These are phyloP conservation scores for Candida rishiriensis DNA, from an alignment of 805 yeast genomes.

Conservation along the genomic window DNA sequence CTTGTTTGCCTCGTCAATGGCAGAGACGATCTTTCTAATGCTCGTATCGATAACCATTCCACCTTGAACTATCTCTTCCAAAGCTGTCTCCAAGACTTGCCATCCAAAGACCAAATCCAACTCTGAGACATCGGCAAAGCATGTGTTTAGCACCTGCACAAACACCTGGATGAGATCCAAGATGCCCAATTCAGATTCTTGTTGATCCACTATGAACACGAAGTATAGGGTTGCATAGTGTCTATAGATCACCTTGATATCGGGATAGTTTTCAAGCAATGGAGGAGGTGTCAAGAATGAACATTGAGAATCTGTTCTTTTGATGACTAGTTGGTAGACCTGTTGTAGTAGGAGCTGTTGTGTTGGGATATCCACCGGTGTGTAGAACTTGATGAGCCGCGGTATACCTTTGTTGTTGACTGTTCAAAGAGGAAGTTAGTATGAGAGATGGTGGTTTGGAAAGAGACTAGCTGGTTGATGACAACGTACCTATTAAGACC, in stretches of 20 bases:
- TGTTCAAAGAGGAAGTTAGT: conserved; percentile 21
- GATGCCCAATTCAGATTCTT: conserved; percentile 91
- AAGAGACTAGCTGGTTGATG: too few relatives aligned
- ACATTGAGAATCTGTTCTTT: conserved; percentile 71
- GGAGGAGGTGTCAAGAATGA: conserved; percentile 90
- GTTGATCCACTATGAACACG: conserved; percentile 93
- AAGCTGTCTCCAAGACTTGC: conserved; percentile 90
- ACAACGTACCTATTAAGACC: conserved; percentile 66
- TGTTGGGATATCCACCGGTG: conserved; percentile 81
- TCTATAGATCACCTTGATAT: conserved; percentile 84
- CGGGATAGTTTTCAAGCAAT: conserved; percentile 57
- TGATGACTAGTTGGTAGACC: conserved; percentile 71
- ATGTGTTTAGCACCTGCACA: conserved; percentile 89
- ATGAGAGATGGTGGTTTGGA: too few relatives aligned
- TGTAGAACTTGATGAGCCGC: conserved; percentile 83
- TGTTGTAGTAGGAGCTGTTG: conserved; percentile 79
- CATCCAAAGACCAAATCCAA: conserved; percentile 96
- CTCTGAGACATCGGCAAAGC: conserved; percentile 93
- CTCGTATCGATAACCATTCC: conserved; percentile 97
- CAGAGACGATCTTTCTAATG: conserved; percentile 72
- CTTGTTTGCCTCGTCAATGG: conserved; percentile 69
- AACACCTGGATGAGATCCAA: conserved; percentile 93
- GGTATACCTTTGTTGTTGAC: conserved; percentile 91
- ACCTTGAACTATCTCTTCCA: conserved; percentile 92
- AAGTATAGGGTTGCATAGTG: conserved; percentile 95